These are phyloP conservation scores for Kodamaea sagamina DNA, from an alignment of 805 yeast species.

Conservation along the genomic window DNA sequence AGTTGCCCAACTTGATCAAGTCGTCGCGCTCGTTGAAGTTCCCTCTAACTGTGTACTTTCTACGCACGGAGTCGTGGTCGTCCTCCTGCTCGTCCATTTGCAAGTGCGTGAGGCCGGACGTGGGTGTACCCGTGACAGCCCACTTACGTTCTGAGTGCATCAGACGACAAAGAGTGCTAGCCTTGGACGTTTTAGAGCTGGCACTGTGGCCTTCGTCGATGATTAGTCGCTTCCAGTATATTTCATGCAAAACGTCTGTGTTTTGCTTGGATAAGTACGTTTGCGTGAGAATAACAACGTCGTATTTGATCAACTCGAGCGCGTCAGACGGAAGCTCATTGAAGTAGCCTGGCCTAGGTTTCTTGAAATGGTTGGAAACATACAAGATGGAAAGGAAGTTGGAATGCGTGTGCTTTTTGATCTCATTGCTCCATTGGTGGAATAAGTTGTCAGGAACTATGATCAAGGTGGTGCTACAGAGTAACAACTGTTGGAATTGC, in stretches of 20 bases:
- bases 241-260: slow-evolving; percentile 34
- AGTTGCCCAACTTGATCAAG: slow-evolving; percentile 51
- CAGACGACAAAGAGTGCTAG: slow-evolving; percentile 49
- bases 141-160: slow-evolving; percentile 62
- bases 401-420: slow-evolving; percentile 52
- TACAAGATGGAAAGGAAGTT: slow-evolving; percentile 37
- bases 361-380: slow-evolving; percentile 32
- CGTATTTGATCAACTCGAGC: slow-evolving; percentile 43
- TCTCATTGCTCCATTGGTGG: slow-evolving; percentile 64
- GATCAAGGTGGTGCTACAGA: slow-evolving; percentile 57
- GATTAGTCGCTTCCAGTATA: slow-evolving; percentile 69
- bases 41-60: slow-evolving; percentile 47
- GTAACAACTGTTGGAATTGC: slow-evolving; percentile 22
- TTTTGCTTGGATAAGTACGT: slow-evolving; percentile 47
- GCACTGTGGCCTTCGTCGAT: slow-evolving; percentile 78
- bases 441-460: slow-evolving; percentile 68
- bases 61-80: not conserved
- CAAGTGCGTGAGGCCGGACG: slow-evolving; percentile 63
- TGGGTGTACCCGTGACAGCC: slow-evolving; percentile 79
- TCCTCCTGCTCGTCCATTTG: slow-evolving; percentile 40
- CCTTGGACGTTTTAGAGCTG: slow-evolving; percentile 52
- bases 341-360: slow-evolving; percentile 20
- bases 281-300: slow-evolving; percentile 53
- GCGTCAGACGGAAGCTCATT: slow-evolving; percentile 27
- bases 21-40: slow-evolving; percentile 56